phyloP scores from a whole-genome alignment of 2,329 filamentous ascomycete genomes.

The Fusarium domesticum region DNA sequence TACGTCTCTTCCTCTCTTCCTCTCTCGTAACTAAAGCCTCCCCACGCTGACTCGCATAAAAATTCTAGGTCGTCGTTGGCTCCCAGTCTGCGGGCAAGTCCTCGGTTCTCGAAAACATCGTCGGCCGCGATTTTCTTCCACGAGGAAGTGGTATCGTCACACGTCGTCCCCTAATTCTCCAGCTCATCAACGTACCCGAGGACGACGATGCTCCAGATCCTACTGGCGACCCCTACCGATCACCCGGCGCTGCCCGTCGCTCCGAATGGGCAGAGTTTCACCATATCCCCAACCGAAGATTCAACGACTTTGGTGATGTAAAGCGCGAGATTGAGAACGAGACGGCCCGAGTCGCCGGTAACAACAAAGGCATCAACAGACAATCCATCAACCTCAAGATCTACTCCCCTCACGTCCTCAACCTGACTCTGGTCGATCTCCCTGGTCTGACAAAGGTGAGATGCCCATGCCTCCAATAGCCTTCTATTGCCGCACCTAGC shows the following conservation, averaged over 20 bases:
- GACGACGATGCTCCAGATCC: slow-evolving; percentile 67
- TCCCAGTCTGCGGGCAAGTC: slow-evolving; percentile 99
- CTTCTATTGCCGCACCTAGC: slow-evolving; percentile 16
- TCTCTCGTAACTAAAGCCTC: slow-evolving; percentile 8
- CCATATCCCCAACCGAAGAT: slow-evolving; percentile 84
- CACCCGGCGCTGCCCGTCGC: slow-evolving; percentile 65
- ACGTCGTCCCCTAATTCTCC: slow-evolving; percentile 86
- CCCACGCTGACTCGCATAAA: slow-evolving; percentile 15
- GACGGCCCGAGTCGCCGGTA: slow-evolving; percentile 85
- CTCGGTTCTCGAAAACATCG: slow-evolving; percentile 97
- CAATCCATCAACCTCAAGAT: slow-evolving; percentile 98
- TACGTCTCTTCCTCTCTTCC: slow-evolving; percentile 46
- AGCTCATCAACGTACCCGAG: slow-evolving; percentile 93
- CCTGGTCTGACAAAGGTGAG: slow-evolving; percentile 88
- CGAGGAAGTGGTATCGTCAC: slow-evolving; percentile 97
- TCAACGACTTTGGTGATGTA: slow-evolving; percentile 89
- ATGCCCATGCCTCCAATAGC: slow-evolving; percentile 17
- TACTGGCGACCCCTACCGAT: slow-evolving; percentile 68
- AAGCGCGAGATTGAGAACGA: slow-evolving; percentile 97
- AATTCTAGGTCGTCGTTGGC: slow-evolving; percentile 83
- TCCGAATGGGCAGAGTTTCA: slow-evolving; percentile 92
- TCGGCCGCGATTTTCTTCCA: slow-evolving; percentile 94
- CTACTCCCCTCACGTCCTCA: slow-evolving; percentile 94
- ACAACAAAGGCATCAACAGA: slow-evolving; percentile 97
- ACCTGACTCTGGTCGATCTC: slow-evolving; percentile 91